Evolutionary conservation across 2,329 filamentous ascomycete species (phyloP).

Genomic region (Alternaria viburni): DNA sequence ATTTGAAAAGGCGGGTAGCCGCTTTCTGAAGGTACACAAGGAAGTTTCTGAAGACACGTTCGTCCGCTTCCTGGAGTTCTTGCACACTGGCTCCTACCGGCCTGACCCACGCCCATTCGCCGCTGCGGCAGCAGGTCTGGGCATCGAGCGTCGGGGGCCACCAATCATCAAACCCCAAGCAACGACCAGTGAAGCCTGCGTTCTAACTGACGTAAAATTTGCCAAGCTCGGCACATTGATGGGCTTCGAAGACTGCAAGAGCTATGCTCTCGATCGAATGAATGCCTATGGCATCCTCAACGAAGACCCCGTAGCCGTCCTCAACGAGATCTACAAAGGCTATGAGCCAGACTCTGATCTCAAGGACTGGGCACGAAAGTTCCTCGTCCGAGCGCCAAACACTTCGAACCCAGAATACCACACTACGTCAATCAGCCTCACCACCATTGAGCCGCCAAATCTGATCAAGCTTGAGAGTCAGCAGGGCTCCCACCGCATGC

Average conservation of each 20-base stretch:
- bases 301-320: conserved; percentile 46
- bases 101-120: conserved; percentile 22
- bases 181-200: conserved; percentile 9
- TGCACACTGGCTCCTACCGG: conserved; percentile 31
- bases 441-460: conserved; percentile 22
- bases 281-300: conserved; percentile 35
- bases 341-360: conserved; percentile 30
- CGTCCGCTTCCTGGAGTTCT: conserved; percentile 42
- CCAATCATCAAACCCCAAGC: conserved; percentile 30
- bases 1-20: conserved; percentile 31
- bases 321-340: conserved; percentile 45
- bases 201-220: conserved; percentile 33
- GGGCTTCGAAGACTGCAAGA: conserved; percentile 47
- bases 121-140: conserved; percentile 6
- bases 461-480: conserved; percentile 32
- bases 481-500: conserved; percentile 12
- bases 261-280: conserved; percentile 43
- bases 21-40: conserved; percentile 40
- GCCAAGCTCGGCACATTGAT: conserved; percentile 44
- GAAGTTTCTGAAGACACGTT: conserved; percentile 37
- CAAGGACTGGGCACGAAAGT: conserved; percentile 29
- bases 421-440: neutral
- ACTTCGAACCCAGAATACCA: neutral
- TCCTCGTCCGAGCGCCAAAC: conserved; percentile 19
- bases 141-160: conserved; percentile 19